Percentiles rank a stretch among this genome's conserved stretches.
phyloP scores from a whole-genome alignment of 2,329 filamentous ascomycete species.

The Stachybotrys echinatus region DNA sequence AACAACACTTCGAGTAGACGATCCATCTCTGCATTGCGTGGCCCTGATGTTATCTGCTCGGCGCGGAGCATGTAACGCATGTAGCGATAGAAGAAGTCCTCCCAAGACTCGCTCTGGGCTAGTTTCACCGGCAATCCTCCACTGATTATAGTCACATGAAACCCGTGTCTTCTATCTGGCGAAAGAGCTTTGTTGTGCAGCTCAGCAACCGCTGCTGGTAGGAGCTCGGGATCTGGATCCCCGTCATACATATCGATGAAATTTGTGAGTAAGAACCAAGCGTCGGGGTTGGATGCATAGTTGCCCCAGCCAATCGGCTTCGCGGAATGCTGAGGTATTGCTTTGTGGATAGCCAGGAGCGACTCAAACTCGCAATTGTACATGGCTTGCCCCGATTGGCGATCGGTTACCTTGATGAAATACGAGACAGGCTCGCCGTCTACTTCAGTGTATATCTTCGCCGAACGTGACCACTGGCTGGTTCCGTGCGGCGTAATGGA shows the following conservation, averaged over 20 bases:
- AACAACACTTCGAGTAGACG: neutral
- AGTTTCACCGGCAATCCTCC: neutral
- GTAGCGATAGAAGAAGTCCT: constrained; percentile 1
- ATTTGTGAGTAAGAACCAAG: neutral
- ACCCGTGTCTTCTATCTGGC: neutral
- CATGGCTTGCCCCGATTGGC: neutral
- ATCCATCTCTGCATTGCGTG: neutral
- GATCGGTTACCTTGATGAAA: neutral
- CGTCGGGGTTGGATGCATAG: neutral
- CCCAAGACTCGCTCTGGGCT: constrained; percentile 1
- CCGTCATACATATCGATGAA: neutral
- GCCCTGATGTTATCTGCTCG: neutral
- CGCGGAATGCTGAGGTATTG: neutral
- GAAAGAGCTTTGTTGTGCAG: neutral
- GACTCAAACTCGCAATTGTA: constrained; percentile 1
- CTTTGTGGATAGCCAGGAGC: neutral
- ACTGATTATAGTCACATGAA: neutral
- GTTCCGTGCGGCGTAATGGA: neutral
- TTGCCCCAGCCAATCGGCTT: neutral
- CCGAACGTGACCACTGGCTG: neutral
- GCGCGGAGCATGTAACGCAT: neutral
- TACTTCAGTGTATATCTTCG: neutral
- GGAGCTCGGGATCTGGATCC: neutral
- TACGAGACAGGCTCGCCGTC: neutral
- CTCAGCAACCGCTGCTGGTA: neutral